These are phyloP conservation scores for Cinchona pubescens DNA, from an alignment of 257 asterid species.

Conservation along the genomic window DNA sequence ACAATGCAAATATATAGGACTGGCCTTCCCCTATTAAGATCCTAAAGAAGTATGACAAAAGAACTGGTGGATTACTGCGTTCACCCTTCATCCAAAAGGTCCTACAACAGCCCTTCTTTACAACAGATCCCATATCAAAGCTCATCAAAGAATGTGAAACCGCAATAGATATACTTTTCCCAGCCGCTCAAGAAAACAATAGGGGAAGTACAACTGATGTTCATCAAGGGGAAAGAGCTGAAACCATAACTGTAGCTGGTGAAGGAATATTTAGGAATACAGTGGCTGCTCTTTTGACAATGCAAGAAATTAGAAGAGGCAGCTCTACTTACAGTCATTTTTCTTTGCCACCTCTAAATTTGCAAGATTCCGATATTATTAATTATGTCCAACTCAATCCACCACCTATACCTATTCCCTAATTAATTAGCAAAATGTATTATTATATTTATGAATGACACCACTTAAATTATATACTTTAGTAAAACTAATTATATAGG, in stretches of 20 bases:
- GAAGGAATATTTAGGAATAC: constrained; percentile 80
- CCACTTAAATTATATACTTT: neutral
- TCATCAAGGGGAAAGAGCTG: constrained; percentile 6
- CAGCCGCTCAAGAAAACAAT: constrained; percentile 34
- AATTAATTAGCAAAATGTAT: constrained; percentile 9
- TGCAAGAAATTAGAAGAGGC: constrained; percentile 86
- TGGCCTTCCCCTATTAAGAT: constrained; percentile 92
- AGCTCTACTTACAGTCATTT: constrained; percentile 87
- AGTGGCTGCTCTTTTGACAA: constrained; percentile 75
- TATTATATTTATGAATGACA: neutral
- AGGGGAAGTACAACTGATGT: no score
- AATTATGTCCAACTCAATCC: constrained; percentile 51
- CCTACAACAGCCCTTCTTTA: constrained; percentile 75
- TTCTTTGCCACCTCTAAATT: constrained; percentile 80
- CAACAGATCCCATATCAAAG: constrained; percentile 76
- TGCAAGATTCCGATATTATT: constrained; percentile 60
- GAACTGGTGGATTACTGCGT: constrained; percentile 80
- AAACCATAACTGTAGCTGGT: constrained; percentile 36
- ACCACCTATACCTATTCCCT: constrained; percentile 79
- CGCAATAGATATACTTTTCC: constrained; percentile 64
- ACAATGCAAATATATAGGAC: constrained; percentile 35
- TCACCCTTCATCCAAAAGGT: constrained; percentile 72
- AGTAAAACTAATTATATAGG: neutral
- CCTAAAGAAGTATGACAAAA: constrained; percentile 81
- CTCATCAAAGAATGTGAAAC: constrained; percentile 80